Evolutionary conservation across 2,329 filamentous ascomycete genomes (phyloP), one percentile per base, ranked within the genome.

Genomic region (Fusarium buxicola): DNA sequence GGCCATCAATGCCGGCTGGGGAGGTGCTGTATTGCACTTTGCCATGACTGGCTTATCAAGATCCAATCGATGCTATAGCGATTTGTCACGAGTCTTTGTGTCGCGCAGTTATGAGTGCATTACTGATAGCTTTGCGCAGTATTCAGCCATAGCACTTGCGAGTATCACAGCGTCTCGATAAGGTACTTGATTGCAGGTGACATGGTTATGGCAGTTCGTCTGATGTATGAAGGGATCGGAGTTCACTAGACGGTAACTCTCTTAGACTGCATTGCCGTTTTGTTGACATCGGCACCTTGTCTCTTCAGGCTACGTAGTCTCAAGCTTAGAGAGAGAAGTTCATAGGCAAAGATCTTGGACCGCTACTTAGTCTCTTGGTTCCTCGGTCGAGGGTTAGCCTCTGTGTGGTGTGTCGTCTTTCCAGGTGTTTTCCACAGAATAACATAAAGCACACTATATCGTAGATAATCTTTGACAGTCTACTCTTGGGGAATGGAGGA

Each of bases 21-120:
- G n/a, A n/a, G n/a, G n/a, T n/a, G n/a, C n/a, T n/a, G n/a, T n/a
- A n/a, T n/a, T n/a, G n/a, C n/a, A n/a, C n/a, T n/a, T n/a, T n/a
- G n/a, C n/a, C n/a, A n/a, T n/a, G n/a, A n/a, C n/a, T n/a, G n/a
- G n/a, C n/a, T n/a, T n/a, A n/a, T n/a, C n/a, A n/a, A n/a, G n/a
- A n/a, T n/a, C n/a, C n/a, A n/a, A n/a, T n/a, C n/a, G n/a, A n/a
- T n/a, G n/a, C n/a, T n/a, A n/a, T n/a, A n/a, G n/a, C n/a, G n/a
- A n/a, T n/a, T n/a, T n/a, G n/a, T n/a, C n/a, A n/a, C n/a, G n/a
- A n/a, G n/a, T n/a, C n/a, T n/a, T n/a, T n/a, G n/a, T n/a, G n/a
- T n/a, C n/a, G n/a, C 31, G 76, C 48, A 78, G 75, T 35, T 85
- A 84, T 52, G 80, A 84, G 75, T 87, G 87, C 66, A 81, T 87